Base-by-base conservation (phyloP, 805 yeast species). In the Candida argentea region DNA sequence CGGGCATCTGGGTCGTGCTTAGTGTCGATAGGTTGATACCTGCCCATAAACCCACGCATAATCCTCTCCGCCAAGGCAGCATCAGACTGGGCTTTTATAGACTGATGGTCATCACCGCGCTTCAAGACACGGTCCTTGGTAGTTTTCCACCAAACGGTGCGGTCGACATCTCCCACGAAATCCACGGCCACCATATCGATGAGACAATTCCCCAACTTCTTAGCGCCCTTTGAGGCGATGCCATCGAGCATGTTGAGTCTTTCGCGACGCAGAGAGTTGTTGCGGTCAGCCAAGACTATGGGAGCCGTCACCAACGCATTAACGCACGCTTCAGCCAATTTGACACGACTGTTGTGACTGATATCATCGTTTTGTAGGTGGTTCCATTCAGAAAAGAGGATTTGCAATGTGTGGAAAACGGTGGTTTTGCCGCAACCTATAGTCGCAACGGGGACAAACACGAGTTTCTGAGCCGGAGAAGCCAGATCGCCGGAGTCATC, bases 361-460 rank as follows among this genome's bases (percentile, higher is more conserved):
- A 82, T 60, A 38, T 82, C 72, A 52, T 89, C 97, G 53, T 85
- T 91, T 48, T 85, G 95, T 7, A 82, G 61, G 40, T 77, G 81
- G 0, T 70, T 77, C 78, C 94, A 79, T 3, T 34, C 32, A 0
- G 56, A 46, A 31, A 61, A 76, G 6, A 87, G 49, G 6, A 61
- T 44, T 1, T 43, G 36, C 22, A 91, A 56, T 0, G 87, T 75
- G 20, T 71, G 47, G 5, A 82, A 72, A 0, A 82, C 70, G 0
- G 96, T 85, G 0, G 96, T 86, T 47, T 91, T 91, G 5, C 98
- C 98, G 52, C 95, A 84, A 0, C 97, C 97, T 29, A 89, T 70
- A 0, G 94, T 85, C 0, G 96, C 86, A 3, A 87, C 73, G 1
- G 97, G 89, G 1, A 85, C 70, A 3, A 91, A 43, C 0, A 83